Conservation (phyloP, 2,329 filamentous ascomycete species). For the Pseudocercospora musae region DNA sequence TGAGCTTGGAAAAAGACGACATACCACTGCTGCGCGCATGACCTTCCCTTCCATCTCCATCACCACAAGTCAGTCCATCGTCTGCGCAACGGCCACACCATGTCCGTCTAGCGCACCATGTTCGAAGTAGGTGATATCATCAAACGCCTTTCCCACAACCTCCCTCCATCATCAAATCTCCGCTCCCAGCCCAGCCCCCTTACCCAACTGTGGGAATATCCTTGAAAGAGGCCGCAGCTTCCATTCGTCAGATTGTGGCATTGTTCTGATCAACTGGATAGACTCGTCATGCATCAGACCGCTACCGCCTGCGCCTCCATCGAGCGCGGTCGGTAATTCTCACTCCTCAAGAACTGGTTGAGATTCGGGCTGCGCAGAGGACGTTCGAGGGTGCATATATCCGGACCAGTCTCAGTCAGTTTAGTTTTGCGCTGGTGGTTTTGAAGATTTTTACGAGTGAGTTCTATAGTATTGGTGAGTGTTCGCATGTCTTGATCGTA, state of each 20-base stretch:
- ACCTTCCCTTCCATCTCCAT: background rate
- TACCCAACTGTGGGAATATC: conserved; percentile 1
- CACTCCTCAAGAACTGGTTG: conserved; percentile 80
- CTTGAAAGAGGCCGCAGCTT: background rate
- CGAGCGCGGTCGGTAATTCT: conserved; percentile 79
- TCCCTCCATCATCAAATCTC: background rate
- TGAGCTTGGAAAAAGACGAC: background rate
- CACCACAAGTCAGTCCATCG: no score
- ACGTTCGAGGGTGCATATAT: conserved; percentile 98
- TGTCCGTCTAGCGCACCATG: conserved; percentile 20
- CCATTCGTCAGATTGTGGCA: background rate
- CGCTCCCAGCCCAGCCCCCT: background rate
- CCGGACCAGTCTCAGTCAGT: conserved; percentile 88
- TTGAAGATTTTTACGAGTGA: conserved; percentile 95
- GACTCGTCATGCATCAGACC: conserved; percentile 63
- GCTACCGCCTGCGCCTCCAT: conserved; percentile 76
- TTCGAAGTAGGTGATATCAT: conserved; percentile 25
- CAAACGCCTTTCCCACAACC: background rate
- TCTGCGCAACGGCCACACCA: no score
- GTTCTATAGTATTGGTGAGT: conserved; percentile 82
- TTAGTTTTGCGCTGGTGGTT: conserved; percentile 90
- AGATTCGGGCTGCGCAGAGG: conserved; percentile 89
- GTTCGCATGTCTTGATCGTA: background rate
- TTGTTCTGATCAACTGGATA: conserved; percentile 23
- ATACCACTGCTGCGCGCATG: background rate